Evolutionary conservation across 2,329 filamentous ascomycete genomes (phyloP), one percentile per base, ranked within the genome.

Genomic region (Eutypa lata): DNA sequence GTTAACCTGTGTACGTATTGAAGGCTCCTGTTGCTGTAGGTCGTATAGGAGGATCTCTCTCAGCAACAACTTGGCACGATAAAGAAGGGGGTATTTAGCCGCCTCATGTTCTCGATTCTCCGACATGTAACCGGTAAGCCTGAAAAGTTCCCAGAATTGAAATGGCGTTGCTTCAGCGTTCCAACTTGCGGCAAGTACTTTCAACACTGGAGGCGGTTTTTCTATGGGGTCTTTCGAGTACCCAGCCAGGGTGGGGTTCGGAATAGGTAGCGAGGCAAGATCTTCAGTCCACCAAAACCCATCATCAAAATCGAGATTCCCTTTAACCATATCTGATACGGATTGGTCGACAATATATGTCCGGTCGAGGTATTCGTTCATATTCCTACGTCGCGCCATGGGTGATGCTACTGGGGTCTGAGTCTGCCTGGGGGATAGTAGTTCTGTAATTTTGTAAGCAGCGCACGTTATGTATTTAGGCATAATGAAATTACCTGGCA

Each of bases 241-340:
- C 2, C 65, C 68, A 3, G 74, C 67, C 10, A 69, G 54, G 3
- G 70, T 67, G 4, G 71, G 70, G 46, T 74, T 75, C 2, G 66
- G 58, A 26, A 70, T 69, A 11, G 74, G 70, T 35, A 74, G 55
- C 45, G 62, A 71, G 7, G 73, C 73, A 22, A 79, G 65, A 56
- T 81, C 76, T 47, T 80, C 78, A 16, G 76, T 78, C 77, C 78
- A 81, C 81, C 81, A 84, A 60, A 84, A 83, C 2, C 73, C 73
- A 57, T 84, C 81, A 31, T 78, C 71, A 51, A 80, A 82, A 59
- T 84, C 81, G 3, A 81, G 62, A 50, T 76, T 72, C 3, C 66
- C 61, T 50, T 73, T 73, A 16, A 78, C 75, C 53, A 74, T 65
- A n/a, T 72, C 68, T 2, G 69, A 61, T 24, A 72, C 68, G 13